Evolutionary conservation across 1,284 basidiomycete genomes (phyloP).

Genomic region (Xanthoconium separans): DNA sequence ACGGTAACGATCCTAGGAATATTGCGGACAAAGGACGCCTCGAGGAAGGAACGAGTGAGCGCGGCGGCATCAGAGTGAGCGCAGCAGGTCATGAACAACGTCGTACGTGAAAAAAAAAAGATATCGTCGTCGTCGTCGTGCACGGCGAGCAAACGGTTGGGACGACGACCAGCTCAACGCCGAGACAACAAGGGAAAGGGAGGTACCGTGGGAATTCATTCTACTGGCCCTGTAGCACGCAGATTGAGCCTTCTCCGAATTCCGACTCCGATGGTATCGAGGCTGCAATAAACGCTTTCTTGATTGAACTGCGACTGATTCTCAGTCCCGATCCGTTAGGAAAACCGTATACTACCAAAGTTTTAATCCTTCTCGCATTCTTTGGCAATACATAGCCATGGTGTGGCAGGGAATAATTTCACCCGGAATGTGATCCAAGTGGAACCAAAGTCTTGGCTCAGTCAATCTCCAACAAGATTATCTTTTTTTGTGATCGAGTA

Average conservation of each 20-base stretch:
- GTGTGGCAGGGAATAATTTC: no score
- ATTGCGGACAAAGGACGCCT: constrained; percentile 38
- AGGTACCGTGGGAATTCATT: constrained; percentile 27
- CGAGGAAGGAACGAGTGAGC: constrained; percentile 33
- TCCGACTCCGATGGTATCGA: constrained; percentile 24
- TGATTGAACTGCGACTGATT: no score
- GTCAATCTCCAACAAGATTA: not conserved
- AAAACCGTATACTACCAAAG: no score
- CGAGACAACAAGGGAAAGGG: constrained; percentile 15
- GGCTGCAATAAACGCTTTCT: no score
- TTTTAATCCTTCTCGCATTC: no score
- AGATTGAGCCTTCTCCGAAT: constrained; percentile 14
- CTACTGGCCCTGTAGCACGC: not conserved
- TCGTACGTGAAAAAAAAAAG: constrained; percentile 9
- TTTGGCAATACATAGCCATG: no score
- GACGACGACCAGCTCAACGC: constrained; percentile 25
- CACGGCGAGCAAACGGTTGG: constrained; percentile 23
- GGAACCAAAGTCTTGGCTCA: not conserved
- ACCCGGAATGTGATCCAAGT: no score
- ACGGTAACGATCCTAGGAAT: constrained; percentile 34
- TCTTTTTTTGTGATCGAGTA: not conserved
- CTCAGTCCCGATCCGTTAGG: no score
- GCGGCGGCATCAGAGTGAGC: constrained; percentile 34
- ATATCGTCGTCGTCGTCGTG: constrained; percentile 23
- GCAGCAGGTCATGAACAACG: constrained; percentile 30